Evolutionary conservation across 345 rosid species (phyloP), one percentile per base, ranked within the genome.

Genomic region (Physaria fendleri): DNA sequence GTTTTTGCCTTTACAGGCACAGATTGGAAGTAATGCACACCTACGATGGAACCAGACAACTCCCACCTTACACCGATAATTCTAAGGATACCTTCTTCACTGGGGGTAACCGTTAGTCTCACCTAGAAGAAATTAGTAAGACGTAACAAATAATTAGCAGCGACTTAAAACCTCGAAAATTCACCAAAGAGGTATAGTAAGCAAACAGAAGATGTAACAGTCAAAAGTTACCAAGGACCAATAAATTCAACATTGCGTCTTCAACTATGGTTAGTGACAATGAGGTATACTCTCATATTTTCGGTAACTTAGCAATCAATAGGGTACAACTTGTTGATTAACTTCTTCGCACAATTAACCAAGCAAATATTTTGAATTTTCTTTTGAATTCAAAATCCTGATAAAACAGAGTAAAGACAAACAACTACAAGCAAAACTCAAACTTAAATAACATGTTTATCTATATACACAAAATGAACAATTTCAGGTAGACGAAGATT

Each of bases 21-120:
- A 35, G 78, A 63, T 20, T 76, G 82, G 61, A 93, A 93, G 62
- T 79, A 78, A 64, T 75, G 77, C 34, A 77, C 80, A 66, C 99
- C 90, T 69, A 75, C 74, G 22, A 90, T 77, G 35, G 87, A 93
- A 66, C 88, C 88, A 44, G 92, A 85, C 51, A 93, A 59, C 74
- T 84, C 84, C 99, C 99, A 93, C 71, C 86, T 82, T 50, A 93
- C 84, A 45, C 99, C 99, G 14, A 81, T 78, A 77, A 93, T 79
- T 74, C 76, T 93, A 41, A 93, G 85, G 73, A 56, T 64, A 67
- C 99, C 97, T 90, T 89, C 97, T 39, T 73, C 81, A 50, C 56
- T 74, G 20, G 99, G 95, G 62, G 88, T 93, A 50, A 93, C 96
- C 15, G 78, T 78, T 38, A 87, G 84, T 79, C 85, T 83, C 70